Evolutionary conservation across 1,284 basidiomycete genomes (phyloP), one percentile per base, ranked within the genome.

Genomic region (Kwoniella shivajii): DNA sequence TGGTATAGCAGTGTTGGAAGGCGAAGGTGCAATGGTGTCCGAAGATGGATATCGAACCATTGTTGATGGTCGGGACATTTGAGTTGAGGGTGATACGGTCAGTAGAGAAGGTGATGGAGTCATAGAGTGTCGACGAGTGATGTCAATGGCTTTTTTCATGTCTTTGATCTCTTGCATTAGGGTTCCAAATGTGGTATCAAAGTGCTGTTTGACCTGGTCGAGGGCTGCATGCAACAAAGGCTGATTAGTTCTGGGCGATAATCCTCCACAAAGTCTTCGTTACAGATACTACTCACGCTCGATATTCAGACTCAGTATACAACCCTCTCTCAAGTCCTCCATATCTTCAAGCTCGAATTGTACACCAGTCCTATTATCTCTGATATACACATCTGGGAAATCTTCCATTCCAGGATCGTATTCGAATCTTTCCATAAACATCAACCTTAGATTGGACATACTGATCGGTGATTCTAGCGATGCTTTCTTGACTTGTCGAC

Each of bases 141-240:
- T 62, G 11, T 66, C 69, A 37, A 72, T 51, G n/a, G 84, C 82
- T 5, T 82, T 80, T 67, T 88, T 89, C 59, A 99, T 83, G 54
- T 98, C 95, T 65, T 93, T 92, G 73, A 99, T 84, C 64, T 98
- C 95, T 64, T 90, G 86, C 14, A 90, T 86, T n/a, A 99, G 81
- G 1, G 81, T 81, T 0, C 88, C 86, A 56, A 99, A 90, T 63
- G 94, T 92, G 3, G 86, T 73, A 72, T 98, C 95, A 63, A 99
- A 93, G 72, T 99, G 95, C 72, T 96, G 92, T 75, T 96, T 97
- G 75, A 99, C 95, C 77, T 99, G 95, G 77, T 98, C 95, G 51
- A 99, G 85, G 13, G 92, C 92, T 96, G 68, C n/a, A 3, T 13
- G 7, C 9, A 11, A 24, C 7, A 9, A n/a, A n/a, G n/a, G n/a